phyloP scores from a whole-genome alignment of 352 stramenopile species.

The Elongisporangium prolatum region DNA sequence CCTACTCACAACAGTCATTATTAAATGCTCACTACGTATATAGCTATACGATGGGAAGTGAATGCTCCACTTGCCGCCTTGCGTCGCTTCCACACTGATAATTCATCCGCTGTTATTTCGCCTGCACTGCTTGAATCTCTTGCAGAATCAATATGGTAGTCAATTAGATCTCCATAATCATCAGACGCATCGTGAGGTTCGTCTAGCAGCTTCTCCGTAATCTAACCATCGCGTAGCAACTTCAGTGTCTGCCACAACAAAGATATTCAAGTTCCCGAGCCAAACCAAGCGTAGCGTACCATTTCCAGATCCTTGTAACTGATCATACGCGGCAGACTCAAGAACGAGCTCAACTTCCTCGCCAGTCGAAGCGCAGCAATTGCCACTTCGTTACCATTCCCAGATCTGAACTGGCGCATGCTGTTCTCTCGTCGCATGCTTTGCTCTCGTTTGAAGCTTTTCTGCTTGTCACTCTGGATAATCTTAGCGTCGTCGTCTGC shows the following conservation, averaged over 20 bases:
- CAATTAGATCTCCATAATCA: constrained; percentile 63
- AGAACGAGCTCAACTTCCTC: constrained; percentile 57
- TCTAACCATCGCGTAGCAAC: constrained; percentile 18
- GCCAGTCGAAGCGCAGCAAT: constrained; percentile 45
- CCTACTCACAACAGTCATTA: neutral
- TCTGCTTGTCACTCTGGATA: constrained; percentile 4
- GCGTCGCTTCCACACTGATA: constrained; percentile 43
- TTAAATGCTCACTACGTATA: too few relatives aligned
- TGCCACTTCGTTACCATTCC: constrained; percentile 13
- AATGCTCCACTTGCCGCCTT: constrained; percentile 20
- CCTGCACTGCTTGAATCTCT: constrained; percentile 24
- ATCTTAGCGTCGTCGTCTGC: constrained; percentile 1
- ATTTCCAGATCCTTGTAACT: constrained; percentile 68
- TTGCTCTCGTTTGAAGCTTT: constrained; percentile 2
- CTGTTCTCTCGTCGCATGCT: constrained; percentile 16
- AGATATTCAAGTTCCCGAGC: neutral
- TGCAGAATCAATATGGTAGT: constrained; percentile 62
- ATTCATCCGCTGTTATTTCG: constrained; percentile 11
- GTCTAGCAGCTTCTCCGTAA: constrained; percentile 63
- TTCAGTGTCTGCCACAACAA: neutral
- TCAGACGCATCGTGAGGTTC: constrained; percentile 41
- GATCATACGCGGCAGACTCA: constrained; percentile 65
- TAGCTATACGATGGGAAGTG: neutral
- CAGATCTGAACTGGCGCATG: constrained; percentile 16
- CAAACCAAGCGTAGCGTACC: too few relatives aligned